phyloP scores from a whole-genome alignment of 257 asterid species.

The Solanum bulbocastanum region DNA sequence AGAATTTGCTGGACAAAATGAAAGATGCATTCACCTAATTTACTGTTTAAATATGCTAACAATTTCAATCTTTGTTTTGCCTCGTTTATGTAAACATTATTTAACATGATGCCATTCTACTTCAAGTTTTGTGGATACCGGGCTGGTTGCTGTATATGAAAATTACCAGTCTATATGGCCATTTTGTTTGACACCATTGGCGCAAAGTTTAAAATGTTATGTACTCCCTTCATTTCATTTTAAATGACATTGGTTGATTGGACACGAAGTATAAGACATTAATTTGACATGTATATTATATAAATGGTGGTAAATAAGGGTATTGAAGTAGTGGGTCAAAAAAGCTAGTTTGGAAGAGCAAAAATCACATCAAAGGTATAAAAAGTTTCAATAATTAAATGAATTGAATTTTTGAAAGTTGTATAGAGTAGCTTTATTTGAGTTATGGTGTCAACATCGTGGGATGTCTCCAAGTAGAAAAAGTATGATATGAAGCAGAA shows the following conservation, averaged over 20 bases:
- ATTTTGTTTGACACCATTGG: neutral
- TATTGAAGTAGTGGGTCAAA: neutral
- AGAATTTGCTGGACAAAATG: neutral
- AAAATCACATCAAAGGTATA: neutral
- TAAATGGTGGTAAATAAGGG: neutral
- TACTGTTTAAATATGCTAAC: neutral
- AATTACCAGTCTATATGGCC: neutral
- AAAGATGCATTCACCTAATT: neutral
- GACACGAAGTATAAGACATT: neutral
- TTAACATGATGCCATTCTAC: neutral
- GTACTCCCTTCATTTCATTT: neutral
- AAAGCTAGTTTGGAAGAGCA: neutral
- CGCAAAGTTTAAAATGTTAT: neutral
- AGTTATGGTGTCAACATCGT: neutral
- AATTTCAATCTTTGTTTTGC: neutral
- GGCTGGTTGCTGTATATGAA: neutral
- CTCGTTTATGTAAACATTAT: neutral
- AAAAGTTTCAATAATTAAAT: neutral
- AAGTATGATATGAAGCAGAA: neutral
- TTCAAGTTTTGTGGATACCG: neutral
- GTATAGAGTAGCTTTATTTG: neutral
- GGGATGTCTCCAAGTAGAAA: neutral
- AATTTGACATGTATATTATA: neutral
- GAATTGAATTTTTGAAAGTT: neutral
- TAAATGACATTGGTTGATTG: neutral